phyloP scores from a whole-genome alignment of 129 eudicot genomes.

The Centrapalus pauciflorus region DNA sequence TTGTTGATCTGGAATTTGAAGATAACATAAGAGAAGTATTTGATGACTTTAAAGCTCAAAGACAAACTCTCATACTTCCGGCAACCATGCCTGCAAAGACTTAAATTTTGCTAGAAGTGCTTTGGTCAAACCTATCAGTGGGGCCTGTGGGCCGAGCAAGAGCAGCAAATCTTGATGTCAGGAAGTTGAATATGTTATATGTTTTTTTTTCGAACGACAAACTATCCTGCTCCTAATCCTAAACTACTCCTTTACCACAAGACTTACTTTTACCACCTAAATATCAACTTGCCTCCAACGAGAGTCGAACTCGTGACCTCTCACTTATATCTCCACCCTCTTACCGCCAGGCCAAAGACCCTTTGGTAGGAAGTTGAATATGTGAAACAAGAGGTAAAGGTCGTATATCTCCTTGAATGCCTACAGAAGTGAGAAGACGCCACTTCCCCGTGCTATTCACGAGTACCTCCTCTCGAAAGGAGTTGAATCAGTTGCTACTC shows the following conservation, averaged over 20 bases:
- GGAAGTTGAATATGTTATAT: conserved; percentile 76
- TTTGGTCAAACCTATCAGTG: conserved; percentile 72
- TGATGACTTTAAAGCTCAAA: conserved; percentile 73
- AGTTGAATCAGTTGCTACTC: conserved; percentile 74
- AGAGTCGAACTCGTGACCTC: no score
- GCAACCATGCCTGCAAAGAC: conserved; percentile 86
- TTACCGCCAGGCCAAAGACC: no score
- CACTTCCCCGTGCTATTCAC: conserved; percentile 80
- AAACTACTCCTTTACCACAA: no score
- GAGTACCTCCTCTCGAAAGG: conserved; percentile 75
- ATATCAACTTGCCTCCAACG: no score
- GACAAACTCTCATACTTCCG: conserved; percentile 76
- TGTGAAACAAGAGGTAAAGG: conserved; percentile 78
- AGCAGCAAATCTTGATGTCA: conserved; percentile 91
- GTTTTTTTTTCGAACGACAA: no score
- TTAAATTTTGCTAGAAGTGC: conserved; percentile 74
- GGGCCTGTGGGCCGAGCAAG: conserved; percentile 85
- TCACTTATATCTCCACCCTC: no score
- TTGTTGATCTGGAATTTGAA: conserved; percentile 82
- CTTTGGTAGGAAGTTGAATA: no score
- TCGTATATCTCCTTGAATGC: conserved; percentile 80
- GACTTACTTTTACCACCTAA: no score
- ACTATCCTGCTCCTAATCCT: no score
- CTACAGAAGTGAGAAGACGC: conserved; percentile 71
- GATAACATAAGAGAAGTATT: conserved; percentile 82